Evolutionary conservation across 805 yeast genomes (phyloP).

Genomic region (Starmerella asiatica): DNA sequence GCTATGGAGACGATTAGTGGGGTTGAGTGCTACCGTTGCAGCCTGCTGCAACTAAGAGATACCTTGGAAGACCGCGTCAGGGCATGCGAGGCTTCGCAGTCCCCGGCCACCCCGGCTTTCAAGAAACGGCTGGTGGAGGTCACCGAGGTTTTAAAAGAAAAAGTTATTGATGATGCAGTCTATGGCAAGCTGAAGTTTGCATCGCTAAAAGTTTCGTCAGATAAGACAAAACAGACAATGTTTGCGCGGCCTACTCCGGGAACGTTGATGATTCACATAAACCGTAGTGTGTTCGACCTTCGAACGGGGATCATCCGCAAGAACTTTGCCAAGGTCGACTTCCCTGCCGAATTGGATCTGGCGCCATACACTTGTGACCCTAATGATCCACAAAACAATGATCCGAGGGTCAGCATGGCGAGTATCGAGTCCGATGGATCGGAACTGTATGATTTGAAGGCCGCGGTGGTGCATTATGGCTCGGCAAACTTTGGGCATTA

Average conservation of each 20-base stretch:
- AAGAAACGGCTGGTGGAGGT: constrained; percentile 36
- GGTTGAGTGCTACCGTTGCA: constrained; percentile 91
- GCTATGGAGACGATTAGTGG: constrained; percentile 78
- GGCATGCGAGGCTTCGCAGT: not conserved
- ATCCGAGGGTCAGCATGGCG: constrained; percentile 65
- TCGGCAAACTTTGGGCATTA: constrained; percentile 97
- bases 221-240: constrained; percentile 70
- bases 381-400: constrained; percentile 50
- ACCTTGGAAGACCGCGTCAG: constrained; percentile 21
- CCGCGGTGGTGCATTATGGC: constrained; percentile 87
- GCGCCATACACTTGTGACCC: constrained; percentile 57
- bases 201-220: constrained; percentile 58
- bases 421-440: constrained; percentile 3
- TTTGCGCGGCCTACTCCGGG: constrained; percentile 63
- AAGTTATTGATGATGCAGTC: constrained; percentile 65
- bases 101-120: constrained; percentile 24
- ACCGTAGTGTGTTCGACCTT: constrained; percentile 87
- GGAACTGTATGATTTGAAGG: constrained; percentile 49
- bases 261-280: constrained; percentile 64
- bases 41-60: constrained; percentile 33
- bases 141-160: constrained; percentile 42
- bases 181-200: constrained; percentile 62
- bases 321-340: constrained; percentile 68
- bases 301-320: constrained; percentile 69
- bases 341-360: constrained; percentile 57